These are phyloP conservation scores for Candolleomyces efflorescens DNA, from an alignment of 768 basidiomycete species.

Conservation along the genomic window DNA sequence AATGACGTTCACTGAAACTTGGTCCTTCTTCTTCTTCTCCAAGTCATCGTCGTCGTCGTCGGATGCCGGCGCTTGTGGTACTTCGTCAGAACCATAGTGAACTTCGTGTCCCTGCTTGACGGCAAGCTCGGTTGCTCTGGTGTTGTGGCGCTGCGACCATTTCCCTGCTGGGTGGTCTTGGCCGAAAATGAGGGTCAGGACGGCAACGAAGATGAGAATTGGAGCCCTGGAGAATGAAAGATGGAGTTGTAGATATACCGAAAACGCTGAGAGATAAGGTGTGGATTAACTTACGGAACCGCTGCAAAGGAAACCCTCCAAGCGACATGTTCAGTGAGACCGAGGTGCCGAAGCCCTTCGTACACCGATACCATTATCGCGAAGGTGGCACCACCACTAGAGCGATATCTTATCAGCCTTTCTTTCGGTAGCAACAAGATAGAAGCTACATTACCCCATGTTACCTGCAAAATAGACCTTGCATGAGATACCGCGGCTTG, in stretches of 20 bases:
- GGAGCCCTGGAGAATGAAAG: slow-evolving; percentile 31
- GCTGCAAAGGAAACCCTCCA: slow-evolving; percentile 55
- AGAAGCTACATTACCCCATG: slow-evolving; percentile 25
- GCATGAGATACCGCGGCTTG: slow-evolving; percentile 1
- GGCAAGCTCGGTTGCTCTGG: slow-evolving; percentile 23
- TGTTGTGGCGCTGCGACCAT: slow-evolving; percentile 44
- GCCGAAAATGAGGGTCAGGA: slow-evolving; percentile 38
- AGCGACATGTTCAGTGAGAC: slow-evolving; percentile 36
- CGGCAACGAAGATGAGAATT: slow-evolving; percentile 40
- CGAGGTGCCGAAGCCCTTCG: slow-evolving; percentile 30
- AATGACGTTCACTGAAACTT: slow-evolving; percentile 17
- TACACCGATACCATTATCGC: slow-evolving; percentile 54
- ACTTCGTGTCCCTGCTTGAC: slow-evolving; percentile 14
- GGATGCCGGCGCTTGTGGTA: not conserved
- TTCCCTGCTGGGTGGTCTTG: slow-evolving; percentile 51
- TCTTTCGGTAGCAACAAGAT: not conserved
- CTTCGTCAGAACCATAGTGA: slow-evolving; percentile 17
- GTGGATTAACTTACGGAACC: slow-evolving; percentile 34
- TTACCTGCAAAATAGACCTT: slow-evolving; percentile 14
- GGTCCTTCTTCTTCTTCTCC: slow-evolving; percentile 22
- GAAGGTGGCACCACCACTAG: slow-evolving; percentile 46
- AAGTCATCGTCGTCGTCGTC: slow-evolving; percentile 6
- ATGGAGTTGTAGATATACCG: not conserved
- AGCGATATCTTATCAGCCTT: not conserved
- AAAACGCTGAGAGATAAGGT: not conserved